Base-by-base conservation (phyloP, 495 filamentous ascomycete species). In the Astrothelium subdiscretum region DNA sequence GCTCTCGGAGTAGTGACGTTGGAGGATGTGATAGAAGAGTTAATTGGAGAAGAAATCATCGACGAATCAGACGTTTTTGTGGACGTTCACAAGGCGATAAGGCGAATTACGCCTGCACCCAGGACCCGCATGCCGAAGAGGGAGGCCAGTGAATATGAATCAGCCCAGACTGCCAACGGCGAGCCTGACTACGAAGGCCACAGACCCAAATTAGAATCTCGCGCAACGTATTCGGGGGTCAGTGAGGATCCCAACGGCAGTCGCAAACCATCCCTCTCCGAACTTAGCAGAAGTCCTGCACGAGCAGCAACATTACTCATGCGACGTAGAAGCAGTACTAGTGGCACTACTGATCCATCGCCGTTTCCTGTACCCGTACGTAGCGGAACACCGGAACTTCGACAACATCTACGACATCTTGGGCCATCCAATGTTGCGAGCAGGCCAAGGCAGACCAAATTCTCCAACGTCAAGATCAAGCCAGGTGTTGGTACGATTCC, bases 21-120 rank as follows among this genome's bases (percentile, higher is more conserved):
- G 2, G 94, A 98, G 73, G 94, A 98, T 76, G 95, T 97, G 12
- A 97, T 97, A 64, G 94, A 98, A 72, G 94, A 98, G 71, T 77
- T 98, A 38, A 97, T 98, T 72, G 94, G 95, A 72, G 94, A 98
- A 62, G 78, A 81, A 68, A 81, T 81, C 61, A 85, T 90, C 59
- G 87, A 90, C 70, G 92, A 97, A 72, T 95, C 91, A 3, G 92
- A 97, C 71, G 91, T 98, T 24, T 98, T 91, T 67, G 86, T 98
- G 66, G 94, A 98, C 73, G 91, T 98, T 12, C 84, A 96, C 77
- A 97, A 97, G 74, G 95, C 92, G 6, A 96, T 98, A 65, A 83
- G 94, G 32, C 87, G 94, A 26, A 80, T 87, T 74, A 74, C 81
- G 26, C 85, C 85, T 8, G 87, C 87, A 0, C 86, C 86, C 35